Evolutionary conservation across 306 rosid species (phyloP).

Genomic region (Gillenia trifoliata): DNA sequence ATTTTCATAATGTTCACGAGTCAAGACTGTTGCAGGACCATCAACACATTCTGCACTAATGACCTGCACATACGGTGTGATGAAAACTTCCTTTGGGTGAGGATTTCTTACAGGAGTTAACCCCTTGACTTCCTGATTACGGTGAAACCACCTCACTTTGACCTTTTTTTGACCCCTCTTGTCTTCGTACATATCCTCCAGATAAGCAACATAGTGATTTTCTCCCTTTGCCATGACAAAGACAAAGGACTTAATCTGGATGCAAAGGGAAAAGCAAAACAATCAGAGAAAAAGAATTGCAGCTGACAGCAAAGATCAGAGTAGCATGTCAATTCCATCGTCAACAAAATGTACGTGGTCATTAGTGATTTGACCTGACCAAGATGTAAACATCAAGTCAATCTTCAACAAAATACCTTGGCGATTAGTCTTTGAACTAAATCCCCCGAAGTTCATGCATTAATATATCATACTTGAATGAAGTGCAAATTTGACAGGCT

Average conservation of each 20-base stretch:
- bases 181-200: constrained; percentile 98
- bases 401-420: background rate
- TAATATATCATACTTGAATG: background rate
- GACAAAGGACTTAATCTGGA: constrained; percentile 85
- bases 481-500: background rate
- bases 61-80: constrained; percentile 85
- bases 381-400: background rate
- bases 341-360: background rate
- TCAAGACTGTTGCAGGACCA: constrained; percentile 83
- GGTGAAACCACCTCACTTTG: constrained; percentile 98
- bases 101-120: constrained; percentile 59
- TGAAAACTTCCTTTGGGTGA: constrained; percentile 92
- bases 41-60: constrained; percentile 98
- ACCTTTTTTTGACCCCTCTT: constrained; percentile 90
- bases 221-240: constrained; percentile 98
- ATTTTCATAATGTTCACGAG: constrained; percentile 74
- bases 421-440: background rate
- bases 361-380: background rate
- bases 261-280: constrained; percentile 24
- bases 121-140: constrained; percentile 88
- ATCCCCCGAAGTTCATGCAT: background rate
- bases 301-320: background rate
- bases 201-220: constrained; percentile 77
- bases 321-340: background rate
- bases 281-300: constrained; percentile 10